Base-by-base conservation (phyloP, 495 filamentous ascomycete species). In the Usnea hakonensis region DNA sequence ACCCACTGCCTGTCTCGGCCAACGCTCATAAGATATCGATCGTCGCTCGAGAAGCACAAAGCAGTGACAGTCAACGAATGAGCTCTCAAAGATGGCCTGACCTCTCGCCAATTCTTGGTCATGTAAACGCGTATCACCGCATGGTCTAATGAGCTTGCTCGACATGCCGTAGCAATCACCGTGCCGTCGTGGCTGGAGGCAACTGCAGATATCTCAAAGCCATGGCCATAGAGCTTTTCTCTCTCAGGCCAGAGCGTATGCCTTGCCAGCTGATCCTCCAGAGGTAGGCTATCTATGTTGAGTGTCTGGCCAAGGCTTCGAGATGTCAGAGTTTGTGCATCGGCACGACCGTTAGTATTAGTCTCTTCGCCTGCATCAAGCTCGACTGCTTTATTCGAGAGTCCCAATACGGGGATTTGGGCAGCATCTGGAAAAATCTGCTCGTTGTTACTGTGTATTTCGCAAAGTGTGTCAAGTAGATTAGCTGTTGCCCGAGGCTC, bases 151-250 rank as follows among this genome's bases (percentile, higher is more conserved):
- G 90, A 94, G 73, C 85, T 92, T 21, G 95, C 95, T 70, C 87
- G 89, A 76, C 93, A 97, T 3, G 93, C 90, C n/a, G 90, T 95
- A 21, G 95, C 94, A 38, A 99, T 81, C 28, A 96, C 66, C 2
- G 69, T 77, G 19, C 87, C 86, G 67, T 89, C 86, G 63, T 88
- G 83, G 66, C 84, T 90, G 10, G 85, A 82, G n/a, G 92, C 89
- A 28, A 96, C 83, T 13, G 90, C 86, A 26, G 91, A 95, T 44
- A 99, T 94, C 73, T 99, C 94, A 76, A 95, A 95, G n/a, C 94
- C 94, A 75, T 99, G 94, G 8, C 94, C 94, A 72, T 99, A 99
- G 7, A 99, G 83, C 74, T 99, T 99, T 71, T 97, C 94, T 44
- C 83, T 84, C 66, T 99, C 94, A 0, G 94, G 94, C 91, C 91